Percentiles rank a stretch among this genome's conserved stretches.
These are phyloP conservation scores for Capsicum pubescens DNA, from an alignment of 257 asterid species.

Conservation along the genomic window DNA sequence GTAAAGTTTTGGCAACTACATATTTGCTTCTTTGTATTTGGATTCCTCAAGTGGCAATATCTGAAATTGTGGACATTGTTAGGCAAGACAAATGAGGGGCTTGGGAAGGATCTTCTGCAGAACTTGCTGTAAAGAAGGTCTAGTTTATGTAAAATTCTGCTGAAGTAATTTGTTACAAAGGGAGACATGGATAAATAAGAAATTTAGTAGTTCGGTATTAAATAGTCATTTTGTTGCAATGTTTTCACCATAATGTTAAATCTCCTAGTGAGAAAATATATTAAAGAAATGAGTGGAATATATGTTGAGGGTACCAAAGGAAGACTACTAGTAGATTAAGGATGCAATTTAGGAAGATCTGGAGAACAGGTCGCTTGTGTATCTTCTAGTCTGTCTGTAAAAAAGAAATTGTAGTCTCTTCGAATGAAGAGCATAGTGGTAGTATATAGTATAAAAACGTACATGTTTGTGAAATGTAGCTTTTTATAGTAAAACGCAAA, in stretches of 20 bases:
- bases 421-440: not conserved
- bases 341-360: constrained; percentile 11
- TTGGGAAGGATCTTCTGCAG: no score
- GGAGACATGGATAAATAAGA: no score
- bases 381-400: not conserved
- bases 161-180: not conserved
- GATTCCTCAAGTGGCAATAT: no score
- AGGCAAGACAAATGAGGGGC: no score
- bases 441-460: not conserved
- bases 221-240: not conserved
- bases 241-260: not conserved
- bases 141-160: no score
- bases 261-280: not conserved
- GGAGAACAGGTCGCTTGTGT: not conserved
- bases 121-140: no score
- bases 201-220: not conserved
- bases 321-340: constrained; percentile 11
- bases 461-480: not conserved
- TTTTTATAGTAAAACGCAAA: not conserved
- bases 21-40: not conserved
- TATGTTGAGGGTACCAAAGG: not conserved
- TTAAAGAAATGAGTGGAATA: not conserved
- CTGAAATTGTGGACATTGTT: not conserved
- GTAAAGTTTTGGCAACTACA: not conserved
- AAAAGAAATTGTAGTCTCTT: not conserved